These are phyloP conservation scores for Cytospora piceicola DNA, from an alignment of 2,329 filamentous ascomycete genomes.

Conservation along the genomic window DNA sequence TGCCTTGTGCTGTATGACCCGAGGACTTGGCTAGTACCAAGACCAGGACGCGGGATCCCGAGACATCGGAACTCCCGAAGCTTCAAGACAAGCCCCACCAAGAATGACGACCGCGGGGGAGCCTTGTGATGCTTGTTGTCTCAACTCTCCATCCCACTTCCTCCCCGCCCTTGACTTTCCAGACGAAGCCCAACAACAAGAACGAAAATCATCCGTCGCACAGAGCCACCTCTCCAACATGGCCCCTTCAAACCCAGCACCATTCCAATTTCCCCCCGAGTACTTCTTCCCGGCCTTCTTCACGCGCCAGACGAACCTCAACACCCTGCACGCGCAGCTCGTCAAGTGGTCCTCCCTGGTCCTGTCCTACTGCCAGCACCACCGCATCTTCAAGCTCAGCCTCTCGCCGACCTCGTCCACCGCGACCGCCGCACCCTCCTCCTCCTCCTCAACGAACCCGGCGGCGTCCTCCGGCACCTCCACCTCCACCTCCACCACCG, in stretches of 20 bases:
- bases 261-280: slow-evolving; percentile 63
- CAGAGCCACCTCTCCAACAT: neutral
- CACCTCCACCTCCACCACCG: slow-evolving; percentile 47
- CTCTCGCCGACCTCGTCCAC: slow-evolving; percentile 55
- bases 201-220: neutral
- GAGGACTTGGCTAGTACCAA: neutral
- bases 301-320: slow-evolving; percentile 75
- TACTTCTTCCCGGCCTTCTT: slow-evolving; percentile 86
- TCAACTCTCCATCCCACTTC: neutral
- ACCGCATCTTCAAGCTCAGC: slow-evolving; percentile 76
- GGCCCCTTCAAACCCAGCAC: neutral
- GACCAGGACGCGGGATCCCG: neutral
- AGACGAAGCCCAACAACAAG: neutral
- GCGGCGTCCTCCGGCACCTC: too few relatives aligned
- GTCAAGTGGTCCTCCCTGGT: slow-evolving; percentile 86
- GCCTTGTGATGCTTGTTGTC: neutral
- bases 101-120: slow-evolving; percentile 25
- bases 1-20: slow-evolving; percentile 5
- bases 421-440: slow-evolving; percentile 48
- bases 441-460: slow-evolving; percentile 28
- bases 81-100: slow-evolving; percentile 4
- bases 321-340: slow-evolving; percentile 75
- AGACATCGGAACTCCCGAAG: slow-evolving; percentile 9
- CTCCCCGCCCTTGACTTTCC: neutral
- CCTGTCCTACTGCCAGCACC: slow-evolving; percentile 78